Evolutionary conservation across 306 rosid species (phyloP).

Genomic region (Aeschynomene evenia): DNA sequence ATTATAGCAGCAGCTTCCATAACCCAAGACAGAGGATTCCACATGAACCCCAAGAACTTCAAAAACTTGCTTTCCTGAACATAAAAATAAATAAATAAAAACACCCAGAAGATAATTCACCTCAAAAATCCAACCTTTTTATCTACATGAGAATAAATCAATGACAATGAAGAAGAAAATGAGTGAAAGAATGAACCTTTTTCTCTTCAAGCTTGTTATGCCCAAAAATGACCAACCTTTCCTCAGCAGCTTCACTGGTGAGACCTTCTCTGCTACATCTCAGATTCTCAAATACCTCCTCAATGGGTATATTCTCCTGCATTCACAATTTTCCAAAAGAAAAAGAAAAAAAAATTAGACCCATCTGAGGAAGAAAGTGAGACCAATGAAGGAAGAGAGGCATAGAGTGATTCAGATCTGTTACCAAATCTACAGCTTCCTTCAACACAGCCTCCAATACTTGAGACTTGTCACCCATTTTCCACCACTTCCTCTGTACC

Average conservation of each 20-base stretch:
- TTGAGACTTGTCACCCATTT: conserved; percentile 72
- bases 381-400: background rate
- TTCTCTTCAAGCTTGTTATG: conserved; percentile 98
- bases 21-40: conserved; percentile 99
- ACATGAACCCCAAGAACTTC: conserved; percentile 98
- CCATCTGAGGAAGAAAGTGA: conserved; percentile 12
- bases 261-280: conserved; percentile 97
- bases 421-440: conserved; percentile 98
- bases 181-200: conserved; percentile 31
- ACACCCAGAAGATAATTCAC: conserved; percentile 32
- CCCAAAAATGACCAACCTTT: conserved; percentile 78
- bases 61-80: conserved; percentile 82
- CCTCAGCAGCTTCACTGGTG: conserved; percentile 81
- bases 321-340: conserved; percentile 27
- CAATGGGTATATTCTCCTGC: conserved; percentile 97
- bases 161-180: conserved; percentile 1
- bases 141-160: background rate
- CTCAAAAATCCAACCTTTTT: background rate
- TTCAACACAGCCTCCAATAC: conserved; percentile 87
- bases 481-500: background rate
- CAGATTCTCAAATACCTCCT: conserved; percentile 93
- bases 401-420: conserved; percentile 54
- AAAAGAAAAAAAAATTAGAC: background rate
- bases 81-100: background rate
- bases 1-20: conserved; percentile 99